A percentile compares a stretch with the other conserved stretches of the same genome.
Evolutionary conservation across 768 basidiomycete species (phyloP).

Genomic region (Lentinula guzmanii): DNA sequence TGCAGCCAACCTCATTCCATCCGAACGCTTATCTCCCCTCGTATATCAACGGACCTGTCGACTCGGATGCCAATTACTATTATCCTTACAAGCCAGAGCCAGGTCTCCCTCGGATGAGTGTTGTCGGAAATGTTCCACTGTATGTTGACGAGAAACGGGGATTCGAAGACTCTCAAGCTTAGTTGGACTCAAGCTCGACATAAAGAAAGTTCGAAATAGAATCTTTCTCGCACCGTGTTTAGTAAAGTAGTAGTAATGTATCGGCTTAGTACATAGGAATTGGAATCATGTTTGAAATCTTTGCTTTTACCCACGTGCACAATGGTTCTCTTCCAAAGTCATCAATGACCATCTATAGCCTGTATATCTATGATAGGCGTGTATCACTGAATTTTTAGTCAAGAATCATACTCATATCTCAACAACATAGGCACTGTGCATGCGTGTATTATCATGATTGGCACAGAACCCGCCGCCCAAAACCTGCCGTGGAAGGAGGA

Average conservation of each 20-base stretch:
- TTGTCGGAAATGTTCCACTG: constrained; percentile 34
- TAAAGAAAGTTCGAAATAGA: not conserved
- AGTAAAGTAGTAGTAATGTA: not conserved
- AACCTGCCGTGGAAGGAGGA: constrained; percentile 65
- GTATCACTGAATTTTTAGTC: constrained; percentile 14
- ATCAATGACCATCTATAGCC: constrained; percentile 80
- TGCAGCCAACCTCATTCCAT: constrained; percentile 30
- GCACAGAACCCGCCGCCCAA: constrained; percentile 74
- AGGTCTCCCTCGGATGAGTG: constrained; percentile 23
- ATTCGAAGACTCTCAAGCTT: constrained; percentile 7
- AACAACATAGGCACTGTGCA: constrained; percentile 65
- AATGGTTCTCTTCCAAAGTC: not conserved
- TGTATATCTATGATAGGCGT: constrained; percentile 92
- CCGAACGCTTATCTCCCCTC: constrained; percentile 37
- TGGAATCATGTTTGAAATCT: too few species aligned
- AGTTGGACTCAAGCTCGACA: not conserved
- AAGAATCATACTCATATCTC: not conserved
- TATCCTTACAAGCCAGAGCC: constrained; percentile 18
- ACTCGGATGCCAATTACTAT: constrained; percentile 25
- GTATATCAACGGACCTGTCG: constrained; percentile 32
- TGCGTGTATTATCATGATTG: constrained; percentile 97
- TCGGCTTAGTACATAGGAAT: too few species aligned
- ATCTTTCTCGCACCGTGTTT: not conserved
- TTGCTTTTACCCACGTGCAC: not conserved
- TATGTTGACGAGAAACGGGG: constrained; percentile 30